These are phyloP conservation scores for Candida dendrica DNA, from an alignment of 805 yeast genomes.

Conservation along the genomic window DNA sequence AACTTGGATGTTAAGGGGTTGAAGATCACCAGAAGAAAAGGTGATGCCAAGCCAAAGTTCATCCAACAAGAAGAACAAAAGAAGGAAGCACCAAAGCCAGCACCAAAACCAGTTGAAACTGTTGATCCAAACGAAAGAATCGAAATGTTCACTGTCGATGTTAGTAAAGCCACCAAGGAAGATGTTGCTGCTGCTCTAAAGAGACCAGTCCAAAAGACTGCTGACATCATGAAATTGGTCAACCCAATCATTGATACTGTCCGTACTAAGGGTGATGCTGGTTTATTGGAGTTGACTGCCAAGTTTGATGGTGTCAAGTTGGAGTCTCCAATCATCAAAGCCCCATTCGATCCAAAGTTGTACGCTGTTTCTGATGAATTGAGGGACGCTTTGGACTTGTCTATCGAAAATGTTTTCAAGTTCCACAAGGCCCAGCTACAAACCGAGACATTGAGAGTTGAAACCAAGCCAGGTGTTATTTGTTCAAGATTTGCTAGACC, in stretches of 20 bases:
- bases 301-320: conserved; percentile 85
- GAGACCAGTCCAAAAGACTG: conserved; percentile 93
- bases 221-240: conserved; percentile 88
- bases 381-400: conserved; percentile 80
- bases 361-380: conserved; percentile 70
- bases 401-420: conserved; percentile 79
- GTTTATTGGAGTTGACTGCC: conserved; percentile 80
- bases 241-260: conserved; percentile 84
- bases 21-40: conserved; percentile 88
- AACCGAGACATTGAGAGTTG: conserved; percentile 66
- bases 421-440: conserved; percentile 94
- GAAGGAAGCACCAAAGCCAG: conserved; percentile 13
- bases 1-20: conserved; percentile 77
- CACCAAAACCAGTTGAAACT: conserved; percentile 14
- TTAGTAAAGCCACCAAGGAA: conserved; percentile 35
- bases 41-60: conserved; percentile 90
- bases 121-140: conserved; percentile 20
- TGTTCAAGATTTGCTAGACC: conserved; percentile 96
- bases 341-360: conserved; percentile 79
- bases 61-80: conserved; percentile 26
- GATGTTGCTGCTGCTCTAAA: conserved; percentile 59
- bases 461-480: conserved; percentile 88
- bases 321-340: conserved; percentile 63
- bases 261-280: conserved; percentile 71
- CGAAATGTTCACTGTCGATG: conserved; percentile 33